Evolutionary conservation across 2,329 filamentous ascomycete species (phyloP), one percentile per base, ranked within the genome.

Genomic region (Sporothrix protearum): DNA sequence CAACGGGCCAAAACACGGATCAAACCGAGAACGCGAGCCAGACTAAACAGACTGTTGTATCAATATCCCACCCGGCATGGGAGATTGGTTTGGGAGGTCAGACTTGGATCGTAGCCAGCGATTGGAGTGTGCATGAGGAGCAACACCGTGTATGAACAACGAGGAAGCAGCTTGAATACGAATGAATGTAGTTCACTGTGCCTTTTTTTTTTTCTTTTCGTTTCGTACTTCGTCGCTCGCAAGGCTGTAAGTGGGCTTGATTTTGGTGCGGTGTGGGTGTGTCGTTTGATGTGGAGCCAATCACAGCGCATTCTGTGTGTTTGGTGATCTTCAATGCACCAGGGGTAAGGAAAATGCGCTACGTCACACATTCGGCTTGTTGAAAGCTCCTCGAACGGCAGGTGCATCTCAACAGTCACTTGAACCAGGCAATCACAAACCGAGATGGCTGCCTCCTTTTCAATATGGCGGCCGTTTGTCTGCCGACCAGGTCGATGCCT

Each of bases 11-110:
- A 49, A 7, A 22, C 30, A 16, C 22, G 36, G n/a, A 14, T 9
- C n/a, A 1, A 12, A 28, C 36, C 2, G 10, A 7, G 45, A 14
- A 22, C 10, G 79, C 80, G 22, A 19, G 14, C 14, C 36, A 25
- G 22, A 2, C 9, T 8, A 63, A 42, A 14, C 33, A 63, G n/a
- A 28, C 16, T 71, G 73, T 9, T 49, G 75, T 83, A 1, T 76
- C 77, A 1, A 76, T 83, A 57, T 64, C 47, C 25, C 74, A 73
- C 33, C 76, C 76, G 1, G 64, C 73, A 14, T 77, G 76, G 76
- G 73, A 76, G 16, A 63, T 76, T 2, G 68, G 51, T 5, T 14
- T 77, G 4, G 72, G 55, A 14, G 75, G 71, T 0, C 69, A 74
- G 61, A 14, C 59, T n/a, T 77, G 76, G 76, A 72, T 72, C 5